Evolutionary conservation across 2,329 filamentous ascomycete species (phyloP), one percentile per base, ranked within the genome.

Genomic region (Cercospora sesami): DNA sequence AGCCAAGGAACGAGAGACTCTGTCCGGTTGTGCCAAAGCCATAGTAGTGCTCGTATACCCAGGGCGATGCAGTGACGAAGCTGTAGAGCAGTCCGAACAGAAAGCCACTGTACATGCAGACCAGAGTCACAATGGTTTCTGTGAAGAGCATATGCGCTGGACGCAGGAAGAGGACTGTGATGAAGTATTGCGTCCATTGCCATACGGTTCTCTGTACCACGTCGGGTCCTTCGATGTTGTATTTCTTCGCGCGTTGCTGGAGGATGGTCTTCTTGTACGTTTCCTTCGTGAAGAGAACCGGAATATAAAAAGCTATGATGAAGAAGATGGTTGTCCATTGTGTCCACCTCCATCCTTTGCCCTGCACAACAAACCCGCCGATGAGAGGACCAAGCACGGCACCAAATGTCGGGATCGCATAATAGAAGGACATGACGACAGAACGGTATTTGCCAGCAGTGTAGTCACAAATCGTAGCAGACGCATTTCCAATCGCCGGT

Each of bases 31-130:
- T 71, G 36, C 48, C 70, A 63, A 78, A 78, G 67, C 30, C 64
- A 60, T 77, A 78, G 69, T 73, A 74, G 39, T 73, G 64, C 36
- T 71, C 36, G 68, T 75, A 79, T 33, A 79, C 72, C 71, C 75
- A 78, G 0, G 78, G 74, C 5, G 73, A 77, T 6, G 79, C 80
- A n/a, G 79, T 79, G 55, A 82, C 77, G 72, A 81, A 82, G 12
- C 79, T 74, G 71, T 81, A 82, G 55, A 81, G 74, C 7, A 81
- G 73, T 16, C 78, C 79, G 65, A 80, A 79, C 31, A 81, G 73
- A 66, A 82, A 79, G n/a, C 79, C 76, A 42, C 75, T 77, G 68
- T 82, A 81, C n/a, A 81, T 69, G 65, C 79, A 80, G 45, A 82
- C 75, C 12, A 80, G 75, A 33, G 79, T 77, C 26, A 80, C 79